These are phyloP conservation scores for Pythium brachiatum DNA, from an alignment of 352 stramenopile genomes.

Conservation along the genomic window DNA sequence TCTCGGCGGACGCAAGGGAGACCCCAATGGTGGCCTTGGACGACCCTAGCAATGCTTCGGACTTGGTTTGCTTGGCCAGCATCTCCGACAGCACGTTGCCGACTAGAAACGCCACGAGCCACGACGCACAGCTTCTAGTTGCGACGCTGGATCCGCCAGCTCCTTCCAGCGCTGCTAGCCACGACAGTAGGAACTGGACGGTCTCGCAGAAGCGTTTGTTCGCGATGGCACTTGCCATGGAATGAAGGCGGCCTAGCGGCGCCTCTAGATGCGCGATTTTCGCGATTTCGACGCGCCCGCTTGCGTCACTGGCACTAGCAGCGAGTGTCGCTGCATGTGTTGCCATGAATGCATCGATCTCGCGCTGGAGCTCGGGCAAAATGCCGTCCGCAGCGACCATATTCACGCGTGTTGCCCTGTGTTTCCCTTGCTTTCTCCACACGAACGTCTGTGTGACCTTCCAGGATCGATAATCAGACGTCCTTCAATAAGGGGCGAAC, in stretches of 20 bases:
- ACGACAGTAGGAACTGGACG: constrained; percentile 31
- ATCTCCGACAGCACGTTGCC: constrained; percentile 27
- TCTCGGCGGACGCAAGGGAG: constrained; percentile 8
- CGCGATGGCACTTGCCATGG: constrained; percentile 23
- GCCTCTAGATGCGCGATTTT: not conserved
- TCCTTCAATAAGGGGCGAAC: constrained; percentile 6
- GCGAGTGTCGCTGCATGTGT: constrained; percentile 25
- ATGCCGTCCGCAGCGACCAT: constrained; percentile 22
- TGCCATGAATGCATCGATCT: constrained; percentile 60
- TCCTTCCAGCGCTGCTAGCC: constrained; percentile 39
- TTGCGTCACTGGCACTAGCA: constrained; percentile 10
- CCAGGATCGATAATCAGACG: constrained; percentile 17
- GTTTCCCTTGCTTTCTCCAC: constrained; percentile 8
- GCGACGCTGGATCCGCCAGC: not conserved
- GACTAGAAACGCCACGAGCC: constrained; percentile 48
- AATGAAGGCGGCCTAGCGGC: constrained; percentile 30
- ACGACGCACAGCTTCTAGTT: constrained; percentile 32
- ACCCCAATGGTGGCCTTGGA: not conserved
- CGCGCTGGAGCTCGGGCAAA: constrained; percentile 45
- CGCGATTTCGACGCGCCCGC: constrained; percentile 3
- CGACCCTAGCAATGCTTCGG: not conserved
- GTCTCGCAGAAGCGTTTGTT: constrained; percentile 20
- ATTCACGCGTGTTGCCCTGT: constrained; percentile 1
- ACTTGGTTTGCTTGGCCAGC: not conserved
- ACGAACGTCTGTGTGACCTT: constrained; percentile 13